Evolutionary conservation across 257 asterid species (phyloP).

Genomic region (Cinchona pubescens): DNA sequence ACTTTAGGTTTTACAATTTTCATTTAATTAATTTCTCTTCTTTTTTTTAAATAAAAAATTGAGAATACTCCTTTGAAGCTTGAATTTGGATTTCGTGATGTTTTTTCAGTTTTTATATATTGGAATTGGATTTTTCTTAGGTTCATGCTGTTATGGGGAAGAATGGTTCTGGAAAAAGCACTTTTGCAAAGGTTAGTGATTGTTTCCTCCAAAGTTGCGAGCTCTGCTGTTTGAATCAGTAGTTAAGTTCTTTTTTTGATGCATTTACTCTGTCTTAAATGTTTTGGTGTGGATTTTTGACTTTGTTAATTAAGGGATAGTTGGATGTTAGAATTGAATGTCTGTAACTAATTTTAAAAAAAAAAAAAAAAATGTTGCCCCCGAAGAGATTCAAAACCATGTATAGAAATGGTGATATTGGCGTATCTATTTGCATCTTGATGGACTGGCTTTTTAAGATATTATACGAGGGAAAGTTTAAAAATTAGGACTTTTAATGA

Average conservation of each 20-base stretch:
- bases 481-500: not conserved
- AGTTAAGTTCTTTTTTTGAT: too few relatives aligned
- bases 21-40: not conserved
- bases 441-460: not conserved
- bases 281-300: not conserved
- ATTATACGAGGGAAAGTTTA: not conserved
- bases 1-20: not conserved
- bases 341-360: too few relatives aligned
- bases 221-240: not conserved
- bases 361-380: too few relatives aligned
- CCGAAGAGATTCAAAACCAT: too few relatives aligned
- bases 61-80: not conserved
- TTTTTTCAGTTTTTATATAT: not conserved
- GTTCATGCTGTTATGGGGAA: conserved; percentile 96
- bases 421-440: not conserved
- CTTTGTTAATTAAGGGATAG: not conserved
- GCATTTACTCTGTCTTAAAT: not conserved
- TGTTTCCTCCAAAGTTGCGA: not conserved
- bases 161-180: conserved; percentile 99
- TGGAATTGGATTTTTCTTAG: conserved; percentile 31
- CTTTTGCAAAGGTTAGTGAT: conserved; percentile 90
- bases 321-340: too few relatives aligned
- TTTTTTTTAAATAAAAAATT: not conserved
- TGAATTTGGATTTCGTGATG: not conserved
- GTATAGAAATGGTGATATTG: too few relatives aligned